Base-by-base conservation (phyloP, 2,329 filamentous ascomycete species). In the Hypomyces rosellus region DNA sequence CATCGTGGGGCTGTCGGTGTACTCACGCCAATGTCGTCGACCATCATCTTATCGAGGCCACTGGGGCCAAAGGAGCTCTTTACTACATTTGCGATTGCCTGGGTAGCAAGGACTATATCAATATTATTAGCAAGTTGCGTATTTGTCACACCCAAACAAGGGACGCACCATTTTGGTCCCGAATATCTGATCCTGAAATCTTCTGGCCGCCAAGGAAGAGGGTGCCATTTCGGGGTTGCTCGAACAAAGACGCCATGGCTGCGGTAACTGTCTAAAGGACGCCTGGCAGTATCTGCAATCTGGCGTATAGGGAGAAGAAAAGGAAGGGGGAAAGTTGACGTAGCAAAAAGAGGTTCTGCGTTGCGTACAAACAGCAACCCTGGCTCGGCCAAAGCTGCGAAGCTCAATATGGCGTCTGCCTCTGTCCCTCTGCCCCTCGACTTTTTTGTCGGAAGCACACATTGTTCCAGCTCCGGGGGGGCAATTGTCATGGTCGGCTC, bases 11-110 rank as follows among this genome's bases (percentile, higher is more conserved):
- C 15, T 40, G 49, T 25, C 39, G 34, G 25, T 34, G 46, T 43
- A 44, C 84, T 62, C 81, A 89, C 86, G 66, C 93, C 93, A 69
- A 99, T 97, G 69, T 99, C 93, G 74, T 99, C 93, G 63, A 99
- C 93, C 93, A 99, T 97, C 93, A 99, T 99, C 82, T 99, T 99
- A 70, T 99, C 93, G 59, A 99, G 81, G 45, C 93, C 93, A 55
- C 89, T 96, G 46, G 93, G 93, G 50, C 93, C 93, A 67, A 99
- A 99, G 14, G 93, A 99, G 72, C 89, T 96, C 78, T 96, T 97
- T 70, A 99, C 90, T 53, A 99, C 91, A 83, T 97, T 99, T 63
- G 93, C 87, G 65, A 99, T 97, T 53, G 92, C 90, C 70, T 96
- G 90, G 42, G 93, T 97, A 60, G 93, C 93, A 60, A 90, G 82